Conservation (phyloP, 768 basidiomycete species). For the Ramaria sp. region DNA sequence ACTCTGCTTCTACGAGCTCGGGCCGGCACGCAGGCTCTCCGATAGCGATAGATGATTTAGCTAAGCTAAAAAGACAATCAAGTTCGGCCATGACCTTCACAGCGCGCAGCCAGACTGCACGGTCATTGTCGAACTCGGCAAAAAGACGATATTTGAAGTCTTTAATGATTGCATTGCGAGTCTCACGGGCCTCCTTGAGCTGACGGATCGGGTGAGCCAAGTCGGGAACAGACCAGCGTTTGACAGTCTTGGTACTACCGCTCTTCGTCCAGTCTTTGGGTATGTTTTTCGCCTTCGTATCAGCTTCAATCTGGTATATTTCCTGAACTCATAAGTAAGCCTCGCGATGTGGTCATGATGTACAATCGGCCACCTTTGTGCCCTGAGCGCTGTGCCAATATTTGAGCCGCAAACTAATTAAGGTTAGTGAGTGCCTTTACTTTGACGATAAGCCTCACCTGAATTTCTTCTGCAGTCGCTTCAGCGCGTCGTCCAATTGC, state of each 20-base stretch:
- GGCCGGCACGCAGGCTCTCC: constrained; percentile 94
- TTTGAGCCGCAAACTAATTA: constrained; percentile 36
- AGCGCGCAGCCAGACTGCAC: constrained; percentile 71
- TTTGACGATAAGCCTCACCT: constrained; percentile 35
- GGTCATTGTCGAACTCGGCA: constrained; percentile 73
- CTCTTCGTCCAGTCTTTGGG: constrained; percentile 80
- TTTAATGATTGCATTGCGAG: constrained; percentile 66
- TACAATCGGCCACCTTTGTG: constrained; percentile 47
- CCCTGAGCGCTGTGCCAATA: constrained; percentile 78
- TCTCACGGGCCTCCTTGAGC: constrained; percentile 92
- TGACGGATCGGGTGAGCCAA: constrained; percentile 61
- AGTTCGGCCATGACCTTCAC: constrained; percentile 84
- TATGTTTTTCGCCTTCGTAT: constrained; percentile 46
- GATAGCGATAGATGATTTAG: constrained; percentile 79
- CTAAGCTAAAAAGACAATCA: constrained; percentile 90
- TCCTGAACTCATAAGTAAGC: constrained; percentile 32
- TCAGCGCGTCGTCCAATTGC: constrained; percentile 56
- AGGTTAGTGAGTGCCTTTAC: constrained; percentile 12
- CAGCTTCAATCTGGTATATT: constrained; percentile 79
- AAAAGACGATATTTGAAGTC: constrained; percentile 74
- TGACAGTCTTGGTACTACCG: constrained; percentile 64
- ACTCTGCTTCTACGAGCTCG: constrained; percentile 69
- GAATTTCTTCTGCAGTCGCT: constrained; percentile 53
- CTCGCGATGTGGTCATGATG: neutral
- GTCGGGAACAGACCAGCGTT: constrained; percentile 69